Evolutionary conservation across 2,329 filamentous ascomycete species (phyloP), one percentile per base, ranked within the genome.

Genomic region (Tolypocladium tropicale): DNA sequence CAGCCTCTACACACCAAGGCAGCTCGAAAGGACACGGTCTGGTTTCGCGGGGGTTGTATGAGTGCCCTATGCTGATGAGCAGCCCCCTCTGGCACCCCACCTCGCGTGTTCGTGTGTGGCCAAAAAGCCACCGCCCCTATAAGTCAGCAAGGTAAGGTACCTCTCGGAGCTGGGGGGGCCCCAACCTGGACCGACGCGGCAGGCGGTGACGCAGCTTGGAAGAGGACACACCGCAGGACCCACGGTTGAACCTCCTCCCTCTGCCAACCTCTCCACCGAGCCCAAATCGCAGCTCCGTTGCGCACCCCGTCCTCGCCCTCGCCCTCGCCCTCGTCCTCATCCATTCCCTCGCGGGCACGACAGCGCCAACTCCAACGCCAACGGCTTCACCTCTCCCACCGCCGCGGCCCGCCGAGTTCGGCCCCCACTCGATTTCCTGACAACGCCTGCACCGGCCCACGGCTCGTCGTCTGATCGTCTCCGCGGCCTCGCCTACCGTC

Each of bases 401-500:
- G 21, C 48, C 53, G 36, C 39, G 50, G 33, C 53, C 57, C 39
- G 52, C 58, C 56, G 56, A 49, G 39, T 53, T 36, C 56, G 34
- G 56, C 58, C 48, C 32, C 25, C 36, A 51, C 25, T 51, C 37
- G 52, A 55, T 50, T 21, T 43, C 53, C 33, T 48, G 53, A 28
- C 55, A 55, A 57, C 54, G 52, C 53, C 52, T 58, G 58, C 55
- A 50, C 30, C 49, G 48, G 28, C 51, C 57, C 56, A 58, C 56
- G 57, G 53, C 53, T 33, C 30, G 46, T 39, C 54, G 34, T 56
- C 52, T 50, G 46, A 28, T 48, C 48, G 46, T 53, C 53, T 33
- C 51, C 23, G 36, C 41, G 51, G 49, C 49, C 48, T 50, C 2
- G 33, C 25, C 32, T 43, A n/a, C 11, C 16, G 52, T 34, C 52